Evolutionary conservation across 2,329 filamentous ascomycete species (phyloP).

Genomic region (Chaetomium olivaceum): DNA sequence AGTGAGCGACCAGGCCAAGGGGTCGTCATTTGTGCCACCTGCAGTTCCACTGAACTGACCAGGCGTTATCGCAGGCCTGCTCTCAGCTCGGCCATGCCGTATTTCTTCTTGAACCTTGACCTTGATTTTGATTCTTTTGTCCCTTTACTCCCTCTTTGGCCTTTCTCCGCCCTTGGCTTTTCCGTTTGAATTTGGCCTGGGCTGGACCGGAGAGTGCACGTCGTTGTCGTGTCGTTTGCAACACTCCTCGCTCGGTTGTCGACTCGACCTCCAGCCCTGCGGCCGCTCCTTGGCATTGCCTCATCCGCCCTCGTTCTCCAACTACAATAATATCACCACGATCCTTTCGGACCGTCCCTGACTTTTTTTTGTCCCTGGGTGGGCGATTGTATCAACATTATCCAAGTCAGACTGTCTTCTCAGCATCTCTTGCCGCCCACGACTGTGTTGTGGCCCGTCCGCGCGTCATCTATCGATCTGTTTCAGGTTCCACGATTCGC

Average conservation of each 20-base stretch:
- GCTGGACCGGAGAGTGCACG: constrained; percentile 8
- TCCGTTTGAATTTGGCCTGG: constrained; percentile 3
- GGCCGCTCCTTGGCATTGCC: constrained; percentile 31
- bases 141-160: neutral
- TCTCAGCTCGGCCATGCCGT: neutral
- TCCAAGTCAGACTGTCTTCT: neutral
- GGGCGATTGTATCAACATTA: constrained; percentile 3
- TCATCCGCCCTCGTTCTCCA: constrained; percentile 27
- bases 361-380: neutral
- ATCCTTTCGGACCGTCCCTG: constrained; percentile 5
- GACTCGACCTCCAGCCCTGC: constrained; percentile 15
- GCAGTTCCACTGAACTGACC: constrained; percentile 9
- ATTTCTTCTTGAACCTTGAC: constrained; percentile 6
- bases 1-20: neutral
- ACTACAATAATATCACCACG: constrained; percentile 26
- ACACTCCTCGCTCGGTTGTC: neutral
- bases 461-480: neutral
- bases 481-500: neutral
- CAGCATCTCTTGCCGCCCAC: neutral
- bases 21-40: constrained; percentile 16
- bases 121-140: neutral
- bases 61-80: constrained; percentile 6
- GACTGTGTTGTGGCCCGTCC: neutral
- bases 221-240: neutral
- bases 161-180: neutral